A percentile compares a stretch with the other conserved stretches of the same genome.
These are phyloP conservation scores for Alloascoidea hylecoeti DNA, from an alignment of 805 yeast genomes.

Conservation along the genomic window DNA sequence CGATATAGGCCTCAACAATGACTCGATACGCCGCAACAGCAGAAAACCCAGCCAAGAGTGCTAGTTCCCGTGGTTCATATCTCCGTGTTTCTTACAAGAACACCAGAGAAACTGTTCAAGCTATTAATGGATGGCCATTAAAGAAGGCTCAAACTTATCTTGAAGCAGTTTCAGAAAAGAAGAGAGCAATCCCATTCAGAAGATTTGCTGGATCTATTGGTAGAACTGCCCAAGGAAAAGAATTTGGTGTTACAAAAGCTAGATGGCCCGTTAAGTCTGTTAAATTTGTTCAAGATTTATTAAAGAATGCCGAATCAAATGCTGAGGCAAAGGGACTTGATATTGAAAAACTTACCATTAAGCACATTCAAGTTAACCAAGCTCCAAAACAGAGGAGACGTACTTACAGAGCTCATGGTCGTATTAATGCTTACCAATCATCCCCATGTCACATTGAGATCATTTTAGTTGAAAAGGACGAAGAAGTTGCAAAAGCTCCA, in stretches of 20 bases:
- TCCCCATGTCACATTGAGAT: constrained; percentile 98
- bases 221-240: constrained; percentile 99
- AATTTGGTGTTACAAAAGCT: constrained; percentile 99
- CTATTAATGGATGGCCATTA: constrained; percentile 96
- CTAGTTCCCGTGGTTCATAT: constrained; percentile 98
- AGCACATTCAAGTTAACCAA: constrained; percentile 99
- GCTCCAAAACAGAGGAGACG: constrained; percentile 99
- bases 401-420: constrained; percentile 99
- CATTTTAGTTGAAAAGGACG: constrained; percentile 89
- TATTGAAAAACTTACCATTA: constrained; percentile 81
- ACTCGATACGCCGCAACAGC: constrained; percentile 99
- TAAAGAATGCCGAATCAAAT: constrained; percentile 96
- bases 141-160: constrained; percentile 93
- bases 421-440: constrained; percentile 98
- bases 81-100: constrained; percentile 99
- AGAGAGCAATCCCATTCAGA: constrained; percentile 99
- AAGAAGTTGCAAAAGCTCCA: constrained; percentile 83
- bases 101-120: constrained; percentile 99
- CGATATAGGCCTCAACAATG: too few relatives aligned
- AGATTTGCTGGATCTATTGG: constrained; percentile 94
- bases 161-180: constrained; percentile 90
- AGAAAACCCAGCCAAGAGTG: constrained; percentile 98
- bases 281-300: constrained; percentile 85
- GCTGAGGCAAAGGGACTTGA: constrained; percentile 99
- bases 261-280: constrained; percentile 99